A percentile compares a stretch with the other conserved stretches of the same genome.
These are phyloP conservation scores for Emericellopsis cladophorae DNA, from an alignment of 2,329 filamentous ascomycete species.

Conservation along the genomic window DNA sequence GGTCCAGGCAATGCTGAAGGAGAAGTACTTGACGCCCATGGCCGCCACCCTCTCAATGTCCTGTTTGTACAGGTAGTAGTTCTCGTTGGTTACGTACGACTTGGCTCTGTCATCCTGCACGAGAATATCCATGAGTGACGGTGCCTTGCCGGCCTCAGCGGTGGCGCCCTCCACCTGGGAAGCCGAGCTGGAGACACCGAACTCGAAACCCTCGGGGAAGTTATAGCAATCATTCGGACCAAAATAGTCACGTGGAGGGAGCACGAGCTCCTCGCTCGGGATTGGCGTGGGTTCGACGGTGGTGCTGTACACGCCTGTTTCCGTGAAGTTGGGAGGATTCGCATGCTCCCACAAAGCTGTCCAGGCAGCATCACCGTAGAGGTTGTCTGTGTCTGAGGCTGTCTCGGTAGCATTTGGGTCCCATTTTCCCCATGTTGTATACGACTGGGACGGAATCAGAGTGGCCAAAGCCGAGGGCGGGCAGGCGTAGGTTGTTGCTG, in stretches of 20 bases:
- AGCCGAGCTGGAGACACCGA: conserved; percentile 35
- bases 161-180: conserved; percentile 31
- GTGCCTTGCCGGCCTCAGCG: conserved; percentile 27
- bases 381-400: conserved; percentile 14
- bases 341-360: conserved; percentile 18
- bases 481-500: conserved; percentile 15
- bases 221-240: conserved; percentile 31
- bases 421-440: conserved; percentile 21
- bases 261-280: conserved; percentile 37
- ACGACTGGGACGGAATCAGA: conserved; percentile 13
- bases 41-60: conserved; percentile 38
- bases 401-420: conserved; percentile 13
- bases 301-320: conserved; percentile 20
- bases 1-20: conserved; percentile 39
- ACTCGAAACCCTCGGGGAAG: conserved; percentile 33
- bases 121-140: conserved; percentile 28
- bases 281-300: conserved; percentile 43
- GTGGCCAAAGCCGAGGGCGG: conserved; percentile 12
- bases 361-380: conserved; percentile 17
- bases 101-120: conserved; percentile 11
- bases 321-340: conserved; percentile 20
- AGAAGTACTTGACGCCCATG: conserved; percentile 36
- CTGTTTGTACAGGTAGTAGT: conserved; percentile 44
- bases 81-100: conserved; percentile 28
- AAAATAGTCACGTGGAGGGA: conserved; percentile 40